Base-by-base conservation (phyloP, 2,329 filamentous ascomycete species). In the Aspergillus eucalypticola region DNA sequence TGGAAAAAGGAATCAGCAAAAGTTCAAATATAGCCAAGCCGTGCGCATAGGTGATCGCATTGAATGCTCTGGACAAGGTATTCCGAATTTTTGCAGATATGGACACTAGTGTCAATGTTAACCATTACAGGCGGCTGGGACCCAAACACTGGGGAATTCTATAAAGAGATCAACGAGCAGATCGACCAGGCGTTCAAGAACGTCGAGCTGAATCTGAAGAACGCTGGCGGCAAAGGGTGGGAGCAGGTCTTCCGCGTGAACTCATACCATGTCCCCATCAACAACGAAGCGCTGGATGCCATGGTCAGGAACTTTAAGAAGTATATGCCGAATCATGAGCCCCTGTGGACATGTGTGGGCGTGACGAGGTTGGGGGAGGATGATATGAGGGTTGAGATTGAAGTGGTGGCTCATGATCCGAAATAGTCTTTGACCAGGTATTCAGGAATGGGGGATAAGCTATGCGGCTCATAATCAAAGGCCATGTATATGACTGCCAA, bases 361-460 rank as follows among this genome's bases (percentile, higher is more conserved):
- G 84, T 87, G 1, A 65, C 73, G 1, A 65, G 73, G 35, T 68
- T 88, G 6, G 84, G 75, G 0, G 70, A 76, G 58, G 76, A 79
- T 27, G 78, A 76, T 32, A 88, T 88, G 85, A 69, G 75, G 21
- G 78, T 88, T 3, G 85, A 88, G 73, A 83, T 88, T 69, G 85
- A 88, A 70, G 84, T 85, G 8, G 74, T 75, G 8, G 83, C 83
- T 1, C 72, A 82, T 71, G 78, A 77, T 60, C 63, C 64, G 19
- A 44, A 44, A 21, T 44, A 49, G 11, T 27, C 29, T 32, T 1
- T 7, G 23, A 25, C 6, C 23, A 25, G 23, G 6, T 1, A 25
- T 25, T 25, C 1, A 1, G 6, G 23, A 25, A 25, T 1, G 6
- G 23, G 6, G 6, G 25, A 6, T 25, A 0, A 8, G 7, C 25